These are phyloP conservation scores for Excoecaria agallocha DNA, from an alignment of 345 rosid species.

Conservation along the genomic window DNA sequence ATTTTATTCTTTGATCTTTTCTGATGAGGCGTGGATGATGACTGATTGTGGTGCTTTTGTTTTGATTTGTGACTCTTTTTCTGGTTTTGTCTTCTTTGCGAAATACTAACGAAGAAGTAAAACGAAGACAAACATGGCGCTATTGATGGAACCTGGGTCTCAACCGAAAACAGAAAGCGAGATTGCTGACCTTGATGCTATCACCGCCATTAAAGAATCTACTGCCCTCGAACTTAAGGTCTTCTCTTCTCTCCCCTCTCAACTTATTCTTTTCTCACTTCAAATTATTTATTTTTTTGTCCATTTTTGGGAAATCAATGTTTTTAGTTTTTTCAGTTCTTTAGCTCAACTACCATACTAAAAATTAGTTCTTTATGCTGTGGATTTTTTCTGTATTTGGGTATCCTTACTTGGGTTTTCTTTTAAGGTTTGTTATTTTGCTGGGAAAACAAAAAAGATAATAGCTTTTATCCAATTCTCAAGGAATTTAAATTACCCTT, in stretches of 20 bases:
- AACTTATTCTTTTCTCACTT: neutral
- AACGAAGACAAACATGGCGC: constrained; percentile 48
- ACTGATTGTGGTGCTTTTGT: too few relatives aligned
- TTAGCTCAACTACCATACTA: neutral
- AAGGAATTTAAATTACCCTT: neutral
- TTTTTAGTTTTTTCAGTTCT: neutral
- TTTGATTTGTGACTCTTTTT: too few relatives aligned
- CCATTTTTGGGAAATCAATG: neutral
- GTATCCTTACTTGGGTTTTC: too few relatives aligned
- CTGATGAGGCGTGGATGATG: too few relatives aligned
- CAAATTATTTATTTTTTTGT: too few relatives aligned
- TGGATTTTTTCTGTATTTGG: neutral
- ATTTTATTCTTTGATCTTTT: too few relatives aligned
- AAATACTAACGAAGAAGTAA: neutral
- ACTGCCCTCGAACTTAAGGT: constrained; percentile 92
- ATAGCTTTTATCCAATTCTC: neutral
- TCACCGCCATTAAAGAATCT: constrained; percentile 75
- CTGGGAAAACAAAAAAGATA: neutral
- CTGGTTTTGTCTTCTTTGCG: neutral
- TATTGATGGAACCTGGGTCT: constrained; percentile 78
- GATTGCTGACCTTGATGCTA: constrained; percentile 52
- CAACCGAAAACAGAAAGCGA: constrained; percentile 65
- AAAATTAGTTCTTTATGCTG: too few relatives aligned
- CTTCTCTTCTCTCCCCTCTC: constrained; percentile 10
- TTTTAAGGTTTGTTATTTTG: neutral